Conservation (phyloP, 192 early-diverging fungal species). For the Podila clonocystis region DNA sequence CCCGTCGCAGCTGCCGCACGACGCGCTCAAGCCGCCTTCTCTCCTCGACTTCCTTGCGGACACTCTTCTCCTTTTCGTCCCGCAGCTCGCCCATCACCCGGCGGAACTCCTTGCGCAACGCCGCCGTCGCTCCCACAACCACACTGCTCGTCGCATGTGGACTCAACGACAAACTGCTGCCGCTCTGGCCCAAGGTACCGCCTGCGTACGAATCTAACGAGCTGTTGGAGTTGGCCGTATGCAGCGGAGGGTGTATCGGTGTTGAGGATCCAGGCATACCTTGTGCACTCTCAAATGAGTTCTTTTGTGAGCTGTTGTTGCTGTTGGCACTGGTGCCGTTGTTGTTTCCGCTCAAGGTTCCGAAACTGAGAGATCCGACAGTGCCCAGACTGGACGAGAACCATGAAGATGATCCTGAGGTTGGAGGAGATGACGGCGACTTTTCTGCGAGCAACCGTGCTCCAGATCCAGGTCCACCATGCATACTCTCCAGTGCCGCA, state of each 20-base stretch:
- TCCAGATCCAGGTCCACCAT: conserved; percentile 39
- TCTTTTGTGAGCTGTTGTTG: conserved; percentile 7
- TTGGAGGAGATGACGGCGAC: background rate
- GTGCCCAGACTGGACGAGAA: conserved; percentile 11
- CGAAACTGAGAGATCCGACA: conserved; percentile 13
- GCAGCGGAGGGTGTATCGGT: conserved; percentile 5
- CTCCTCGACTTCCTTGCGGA: conserved; percentile 60
- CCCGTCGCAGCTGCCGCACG: conserved; percentile 57
- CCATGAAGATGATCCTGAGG: conserved; percentile 4
- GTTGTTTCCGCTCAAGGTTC: conserved; percentile 2
- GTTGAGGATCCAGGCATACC: background rate
- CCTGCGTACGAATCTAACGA: background rate
- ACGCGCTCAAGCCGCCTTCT: conserved; percentile 53
- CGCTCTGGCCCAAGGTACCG: background rate
- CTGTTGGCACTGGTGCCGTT: background rate
- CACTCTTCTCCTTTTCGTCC: conserved; percentile 58
- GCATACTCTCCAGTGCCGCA: conserved; percentile 29
- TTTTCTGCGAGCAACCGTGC: conserved; percentile 26
- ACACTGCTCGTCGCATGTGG: background rate
- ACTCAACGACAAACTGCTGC: background rate
- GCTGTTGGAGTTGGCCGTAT: conserved; percentile 6
- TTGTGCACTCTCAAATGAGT: background rate
- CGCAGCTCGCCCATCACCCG: conserved; percentile 59
- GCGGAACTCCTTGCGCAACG: conserved; percentile 65
- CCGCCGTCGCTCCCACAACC: conserved; percentile 52